Base-by-base conservation (phyloP, 805 yeast species). In the Yueomyces sinensis region DNA sequence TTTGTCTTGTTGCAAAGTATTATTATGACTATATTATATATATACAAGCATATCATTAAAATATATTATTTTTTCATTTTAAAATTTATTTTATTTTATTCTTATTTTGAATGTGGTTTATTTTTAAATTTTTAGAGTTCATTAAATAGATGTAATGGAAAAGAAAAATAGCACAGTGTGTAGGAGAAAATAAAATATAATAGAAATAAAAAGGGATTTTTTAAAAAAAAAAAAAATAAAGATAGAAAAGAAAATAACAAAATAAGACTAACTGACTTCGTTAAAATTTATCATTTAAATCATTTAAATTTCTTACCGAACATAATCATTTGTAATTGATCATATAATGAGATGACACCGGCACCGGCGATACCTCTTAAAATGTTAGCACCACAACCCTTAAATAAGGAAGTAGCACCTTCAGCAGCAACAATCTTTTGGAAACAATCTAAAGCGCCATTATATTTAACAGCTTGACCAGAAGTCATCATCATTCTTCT, bases 401-500 rank as follows among this genome's bases (percentile, higher is more conserved):
- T 87, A 89, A 86, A 86, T 69, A 86, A 74, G 56, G 96, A 83
- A 43, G 62, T 58, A 57, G 82, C 67, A 83, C 96, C 96, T 71
- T 87, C 95, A 63, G 91, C 84, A 53, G 94, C 94, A 55, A 87
- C 89, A 63, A 86, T 83, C 72, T 84, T 69, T 56, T 63, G 70
- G 82, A 82, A 78, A 68, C 91, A 83, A 67, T 87, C 95, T 65
- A 82, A 73, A 54, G 95, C 94, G 72, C 94, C 91, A 62, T 76
- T 70, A 74, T 86, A 86, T 74, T 87, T 86, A 58, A 86, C 94
- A 60, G 94, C 94, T 73, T 84, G 94, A 69, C 96, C 96, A 54
- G 96, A 87, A 56, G 96, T 86, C 96, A 86, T 86, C 96, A 86
- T 86, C 96, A 86, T 86, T 82, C 96, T 84, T 82, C 96, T 84